Evolutionary conservation across 2,329 filamentous ascomycete genomes (phyloP).

Genomic region (Bimuria novae-zelandiae): DNA sequence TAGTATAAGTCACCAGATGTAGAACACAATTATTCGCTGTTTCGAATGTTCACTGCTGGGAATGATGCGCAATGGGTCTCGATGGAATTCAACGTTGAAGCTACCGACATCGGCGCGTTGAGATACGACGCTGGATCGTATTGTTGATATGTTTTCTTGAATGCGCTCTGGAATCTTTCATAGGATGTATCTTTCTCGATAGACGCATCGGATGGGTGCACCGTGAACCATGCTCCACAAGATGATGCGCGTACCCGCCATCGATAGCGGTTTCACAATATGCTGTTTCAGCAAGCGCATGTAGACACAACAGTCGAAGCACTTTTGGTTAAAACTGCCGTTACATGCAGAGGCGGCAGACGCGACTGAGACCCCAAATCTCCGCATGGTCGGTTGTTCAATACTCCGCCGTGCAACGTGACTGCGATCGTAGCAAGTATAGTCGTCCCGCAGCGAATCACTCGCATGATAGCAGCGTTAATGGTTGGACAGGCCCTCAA

Average conservation of each 20-base stretch:
- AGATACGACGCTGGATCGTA: neutral
- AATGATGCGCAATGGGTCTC: conserved; percentile 10
- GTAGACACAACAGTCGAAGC: no score
- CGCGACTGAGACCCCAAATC: conserved; percentile 11
- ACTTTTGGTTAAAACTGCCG: conserved; percentile 15
- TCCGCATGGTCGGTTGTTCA: conserved; percentile 11
- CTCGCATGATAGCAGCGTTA: conserved; percentile 14
- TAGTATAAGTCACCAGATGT: conserved; percentile 21
- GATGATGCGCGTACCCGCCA: conserved; percentile 23
- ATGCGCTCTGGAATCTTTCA: no score
- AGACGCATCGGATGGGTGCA: no score
- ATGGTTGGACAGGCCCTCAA: conserved; percentile 10
- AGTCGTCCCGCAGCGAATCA: conserved; percentile 16
- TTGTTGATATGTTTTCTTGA: neutral
- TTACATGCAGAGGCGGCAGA: conserved; percentile 16
- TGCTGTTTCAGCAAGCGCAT: conserved; percentile 22
- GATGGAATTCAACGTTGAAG: conserved; percentile 14
- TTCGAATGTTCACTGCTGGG: conserved; percentile 16
- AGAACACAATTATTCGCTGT: conserved; percentile 19
- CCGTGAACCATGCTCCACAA: no score
- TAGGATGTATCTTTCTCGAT: no score
- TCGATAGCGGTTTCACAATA: neutral
- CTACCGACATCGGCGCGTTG: conserved; percentile 17
- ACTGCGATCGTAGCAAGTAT: conserved; percentile 10
- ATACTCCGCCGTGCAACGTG: conserved; percentile 21